A percentile compares a stretch with the other conserved stretches of the same genome.
phyloP scores from a whole-genome alignment of 2,329 filamentous ascomycete species.

The Paracamarosporium sp. region DNA sequence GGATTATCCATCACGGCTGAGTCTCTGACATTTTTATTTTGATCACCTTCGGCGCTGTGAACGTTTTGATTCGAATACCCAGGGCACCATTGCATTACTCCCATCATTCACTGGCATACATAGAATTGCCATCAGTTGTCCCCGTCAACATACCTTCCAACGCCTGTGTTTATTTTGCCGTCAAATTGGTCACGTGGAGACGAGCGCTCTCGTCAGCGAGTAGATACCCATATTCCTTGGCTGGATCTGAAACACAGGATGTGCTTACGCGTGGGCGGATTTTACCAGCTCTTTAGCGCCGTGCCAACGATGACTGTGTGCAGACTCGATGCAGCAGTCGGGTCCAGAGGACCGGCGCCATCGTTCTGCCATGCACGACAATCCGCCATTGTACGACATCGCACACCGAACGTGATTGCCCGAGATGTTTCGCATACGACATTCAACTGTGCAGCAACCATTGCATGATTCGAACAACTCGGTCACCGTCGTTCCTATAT shows the following conservation, averaged over 20 bases:
- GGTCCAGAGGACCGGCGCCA: neutral
- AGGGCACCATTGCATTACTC: slow-evolving; percentile 18
- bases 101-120: slow-evolving; percentile 26
- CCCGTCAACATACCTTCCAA: slow-evolving; percentile 8
- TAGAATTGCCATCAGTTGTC: slow-evolving; percentile 19
- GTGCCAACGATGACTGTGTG: neutral
- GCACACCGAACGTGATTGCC: neutral
- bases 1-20: slow-evolving; percentile 24
- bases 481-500: neutral
- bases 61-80: slow-evolving; percentile 20
- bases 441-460: neutral
- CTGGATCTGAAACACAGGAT: slow-evolving; percentile 15
- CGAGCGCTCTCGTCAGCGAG: slow-evolving; percentile 28
- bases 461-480: neutral
- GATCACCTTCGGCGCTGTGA: slow-evolving; percentile 19
- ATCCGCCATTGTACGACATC: neutral
- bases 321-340: slow-evolving; percentile 5
- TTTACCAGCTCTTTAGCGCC: neutral
- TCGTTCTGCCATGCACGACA: neutral
- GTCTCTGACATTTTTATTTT: slow-evolving; percentile 11
- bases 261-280: slow-evolving; percentile 11
- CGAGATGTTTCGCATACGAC: slow-evolving; percentile 1
- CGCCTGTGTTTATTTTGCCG: slow-evolving; percentile 25
- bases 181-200: slow-evolving; percentile 19
- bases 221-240: slow-evolving; percentile 8